These are phyloP conservation scores for Populus hybrid DNA, from an alignment of 441 rosid genomes.

Conservation along the genomic window DNA sequence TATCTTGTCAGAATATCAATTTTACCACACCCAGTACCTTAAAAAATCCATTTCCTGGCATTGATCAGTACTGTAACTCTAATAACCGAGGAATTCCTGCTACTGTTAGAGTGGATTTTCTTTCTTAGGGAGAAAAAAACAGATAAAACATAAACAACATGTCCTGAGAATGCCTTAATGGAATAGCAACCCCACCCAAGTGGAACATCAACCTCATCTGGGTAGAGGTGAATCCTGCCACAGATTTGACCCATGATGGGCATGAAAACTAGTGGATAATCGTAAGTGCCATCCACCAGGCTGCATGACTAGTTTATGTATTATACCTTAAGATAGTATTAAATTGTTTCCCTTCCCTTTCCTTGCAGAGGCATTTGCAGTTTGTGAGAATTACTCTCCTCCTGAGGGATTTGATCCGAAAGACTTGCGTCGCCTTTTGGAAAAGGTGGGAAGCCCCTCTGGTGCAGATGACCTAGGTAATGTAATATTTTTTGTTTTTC, in stretches of 20 bases:
- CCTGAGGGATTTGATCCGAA: constrained; percentile 85
- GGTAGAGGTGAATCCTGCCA: not conserved
- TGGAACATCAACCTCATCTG: not conserved
- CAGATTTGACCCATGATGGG: not conserved
- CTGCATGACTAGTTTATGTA: not conserved
- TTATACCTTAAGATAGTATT: constrained; percentile 20
- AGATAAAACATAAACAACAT: not conserved
- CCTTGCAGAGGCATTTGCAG: constrained; percentile 91
- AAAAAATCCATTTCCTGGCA: not conserved
- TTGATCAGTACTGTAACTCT: not conserved
- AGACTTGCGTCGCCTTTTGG: constrained; percentile 79
- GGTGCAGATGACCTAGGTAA: constrained; percentile 87
- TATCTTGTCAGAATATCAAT: not conserved
- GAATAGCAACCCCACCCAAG: not conserved
- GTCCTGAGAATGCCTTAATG: not conserved
- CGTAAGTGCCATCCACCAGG: not conserved
- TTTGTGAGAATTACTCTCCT: constrained; percentile 92
- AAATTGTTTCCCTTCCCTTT: constrained; percentile 18
- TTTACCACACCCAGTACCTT: not conserved
- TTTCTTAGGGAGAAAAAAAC: not conserved
- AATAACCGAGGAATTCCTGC: not conserved
- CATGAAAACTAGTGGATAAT: not conserved
- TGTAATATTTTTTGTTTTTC: not conserved
- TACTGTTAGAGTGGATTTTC: not conserved
- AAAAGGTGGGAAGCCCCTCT: constrained; percentile 91